Conservation (phyloP, 176 grass and related monocot genomes). For the Cenchrus fungigraminus region DNA sequence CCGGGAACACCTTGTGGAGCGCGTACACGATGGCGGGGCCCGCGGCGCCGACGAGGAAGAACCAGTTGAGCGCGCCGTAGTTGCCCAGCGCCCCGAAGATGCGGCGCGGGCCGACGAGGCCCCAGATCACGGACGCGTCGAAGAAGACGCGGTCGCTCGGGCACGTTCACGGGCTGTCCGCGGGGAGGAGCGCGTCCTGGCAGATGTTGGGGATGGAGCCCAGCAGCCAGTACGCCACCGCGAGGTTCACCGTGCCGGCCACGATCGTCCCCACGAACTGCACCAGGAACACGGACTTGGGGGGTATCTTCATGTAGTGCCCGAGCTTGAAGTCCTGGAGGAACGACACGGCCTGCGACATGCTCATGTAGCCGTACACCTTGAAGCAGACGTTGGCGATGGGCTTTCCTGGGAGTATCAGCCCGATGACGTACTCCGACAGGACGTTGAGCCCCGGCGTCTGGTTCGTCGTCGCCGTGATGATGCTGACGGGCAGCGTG, state of each 20-base stretch:
- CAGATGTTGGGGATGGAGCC: constrained; percentile 66
- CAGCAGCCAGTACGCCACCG: constrained; percentile 71
- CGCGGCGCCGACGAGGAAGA: constrained; percentile 58
- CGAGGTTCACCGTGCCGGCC: constrained; percentile 66
- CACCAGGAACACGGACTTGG: constrained; percentile 89
- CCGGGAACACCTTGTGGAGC: constrained; percentile 62
- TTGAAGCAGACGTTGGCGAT: constrained; percentile 45
- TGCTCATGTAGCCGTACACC: constrained; percentile 90
- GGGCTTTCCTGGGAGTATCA: constrained; percentile 65
- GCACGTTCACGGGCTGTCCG: constrained; percentile 85
- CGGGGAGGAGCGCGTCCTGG: constrained; percentile 45
- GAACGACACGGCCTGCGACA: constrained; percentile 73
- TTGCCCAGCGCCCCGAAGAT: constrained; percentile 67
- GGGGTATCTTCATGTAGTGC: constrained; percentile 98
- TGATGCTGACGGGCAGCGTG: constrained; percentile 84
- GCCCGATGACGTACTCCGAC: constrained; percentile 62
- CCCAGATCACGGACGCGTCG: constrained; percentile 82
- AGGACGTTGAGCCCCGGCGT: constrained; percentile 68
- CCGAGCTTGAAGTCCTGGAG: constrained; percentile 88
- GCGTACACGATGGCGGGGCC: constrained; percentile 61
- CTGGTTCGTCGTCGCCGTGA: constrained; percentile 85
- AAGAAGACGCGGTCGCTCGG: constrained; percentile 74
- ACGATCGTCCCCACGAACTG: constrained; percentile 67
- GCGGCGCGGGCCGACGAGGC: constrained; percentile 53
- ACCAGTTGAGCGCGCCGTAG: constrained; percentile 76